Conservation (phyloP, 768 basidiomycete species). For the Leccinum imitatum region DNA sequence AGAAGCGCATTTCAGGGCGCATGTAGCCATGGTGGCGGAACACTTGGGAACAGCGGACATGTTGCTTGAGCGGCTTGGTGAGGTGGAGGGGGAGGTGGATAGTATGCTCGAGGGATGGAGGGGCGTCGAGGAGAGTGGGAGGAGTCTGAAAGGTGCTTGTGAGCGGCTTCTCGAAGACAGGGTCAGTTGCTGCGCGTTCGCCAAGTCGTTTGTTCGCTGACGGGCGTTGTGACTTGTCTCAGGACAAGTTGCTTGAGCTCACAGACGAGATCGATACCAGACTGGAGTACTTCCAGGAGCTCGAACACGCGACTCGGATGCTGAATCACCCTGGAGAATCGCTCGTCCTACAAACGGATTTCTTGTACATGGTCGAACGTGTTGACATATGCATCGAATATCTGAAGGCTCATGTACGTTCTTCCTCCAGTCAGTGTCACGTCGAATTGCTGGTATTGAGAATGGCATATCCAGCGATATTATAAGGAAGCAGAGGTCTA, state of each 20-base stretch:
- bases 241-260: conserved; percentile 76
- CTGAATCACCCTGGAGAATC: conserved; percentile 93
- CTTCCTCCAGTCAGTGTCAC: neutral
- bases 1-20: conserved; percentile 87
- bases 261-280: conserved; percentile 82
- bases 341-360: conserved; percentile 86
- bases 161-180: conserved; percentile 88
- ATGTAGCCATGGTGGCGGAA: conserved; percentile 72
- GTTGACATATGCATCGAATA: conserved; percentile 95
- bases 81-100: conserved; percentile 70
- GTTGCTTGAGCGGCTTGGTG: conserved; percentile 68
- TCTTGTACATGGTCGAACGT: conserved; percentile 94
- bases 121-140: conserved; percentile 91
- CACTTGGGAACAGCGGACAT: conserved; percentile 78
- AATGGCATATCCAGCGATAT: conserved; percentile 57
- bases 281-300: conserved; percentile 91
- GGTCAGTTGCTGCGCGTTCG: conserved; percentile 44
- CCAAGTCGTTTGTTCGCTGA: neutral
- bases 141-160: conserved; percentile 87
- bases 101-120: conserved; percentile 84
- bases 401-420: conserved; percentile 77
- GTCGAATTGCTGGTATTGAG: conserved; percentile 4
- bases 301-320: conserved; percentile 91
- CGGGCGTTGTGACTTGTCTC: neutral
- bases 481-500: conserved; percentile 93